These are phyloP conservation scores for Penicillium corylophilum DNA, from an alignment of 2,329 filamentous ascomycete species.

Conservation along the genomic window DNA sequence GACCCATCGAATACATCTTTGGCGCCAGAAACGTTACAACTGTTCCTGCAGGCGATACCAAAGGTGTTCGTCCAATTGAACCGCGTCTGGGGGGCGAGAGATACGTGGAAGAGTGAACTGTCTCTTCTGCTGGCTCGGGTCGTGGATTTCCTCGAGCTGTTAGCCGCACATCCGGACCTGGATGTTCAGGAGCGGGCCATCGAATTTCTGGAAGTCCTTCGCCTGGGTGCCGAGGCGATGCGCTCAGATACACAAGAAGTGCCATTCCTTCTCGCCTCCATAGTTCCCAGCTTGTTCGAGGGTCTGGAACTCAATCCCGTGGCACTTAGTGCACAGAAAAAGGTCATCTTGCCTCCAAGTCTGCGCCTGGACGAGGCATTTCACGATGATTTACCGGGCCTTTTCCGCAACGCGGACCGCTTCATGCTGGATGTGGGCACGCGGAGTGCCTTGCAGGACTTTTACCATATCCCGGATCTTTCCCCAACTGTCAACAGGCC, in stretches of 20 bases:
- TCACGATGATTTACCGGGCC: slow-evolving; percentile 66
- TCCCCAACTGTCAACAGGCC: slow-evolving; percentile 18
- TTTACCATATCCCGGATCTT: slow-evolving; percentile 39
- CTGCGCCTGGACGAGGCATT: slow-evolving; percentile 81
- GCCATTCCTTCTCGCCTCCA: slow-evolving; percentile 83
- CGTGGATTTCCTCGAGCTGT: slow-evolving; percentile 74
- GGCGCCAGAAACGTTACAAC: slow-evolving; percentile 67
- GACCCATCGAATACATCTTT: slow-evolving; percentile 61
- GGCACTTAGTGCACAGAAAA: slow-evolving; percentile 74
- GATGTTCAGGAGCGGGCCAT: slow-evolving; percentile 95
- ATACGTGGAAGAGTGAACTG: slow-evolving; percentile 68
- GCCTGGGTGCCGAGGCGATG: slow-evolving; percentile 76
- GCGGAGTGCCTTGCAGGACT: slow-evolving; percentile 41
- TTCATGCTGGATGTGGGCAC: slow-evolving; percentile 49
- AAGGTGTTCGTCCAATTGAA: slow-evolving; percentile 79
- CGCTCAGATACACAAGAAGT: slow-evolving; percentile 54
- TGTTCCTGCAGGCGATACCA: slow-evolving; percentile 77
- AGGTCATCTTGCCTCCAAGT: slow-evolving; percentile 74
- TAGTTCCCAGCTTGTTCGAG: slow-evolving; percentile 81
- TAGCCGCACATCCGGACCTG: slow-evolving; percentile 78
- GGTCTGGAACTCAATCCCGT: slow-evolving; percentile 92
- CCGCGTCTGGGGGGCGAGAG: slow-evolving; percentile 67
- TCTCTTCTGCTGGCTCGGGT: slow-evolving; percentile 78
- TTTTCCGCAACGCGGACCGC: slow-evolving; percentile 61
- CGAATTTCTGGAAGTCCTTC: slow-evolving; percentile 86